Evolutionary conservation across 2,329 filamentous ascomycete genomes (phyloP).

Genomic region (Nannizzia gypsea): DNA sequence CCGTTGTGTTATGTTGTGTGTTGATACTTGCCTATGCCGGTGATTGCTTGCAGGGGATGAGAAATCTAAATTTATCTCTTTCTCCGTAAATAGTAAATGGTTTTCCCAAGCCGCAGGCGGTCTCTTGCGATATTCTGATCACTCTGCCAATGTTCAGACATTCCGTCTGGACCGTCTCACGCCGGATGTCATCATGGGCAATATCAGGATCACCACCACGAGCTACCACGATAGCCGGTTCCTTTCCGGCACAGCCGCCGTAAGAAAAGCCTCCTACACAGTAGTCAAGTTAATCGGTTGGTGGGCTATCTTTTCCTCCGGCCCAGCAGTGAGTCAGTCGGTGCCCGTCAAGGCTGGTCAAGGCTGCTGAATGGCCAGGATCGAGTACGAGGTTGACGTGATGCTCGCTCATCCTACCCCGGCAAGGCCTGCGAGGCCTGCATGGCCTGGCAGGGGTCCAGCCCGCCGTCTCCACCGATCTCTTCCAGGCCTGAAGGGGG

Average conservation of each 20-base stretch:
- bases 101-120: not conserved
- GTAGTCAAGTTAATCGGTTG: too few relatives aligned
- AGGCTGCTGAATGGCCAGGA: not conserved
- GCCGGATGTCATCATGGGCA: not conserved
- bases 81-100: not conserved
- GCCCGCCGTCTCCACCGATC: not conserved
- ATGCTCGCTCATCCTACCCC: not conserved
- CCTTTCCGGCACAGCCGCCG: not conserved
- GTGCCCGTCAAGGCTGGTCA: not conserved
- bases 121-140: not conserved
- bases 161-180: not conserved
- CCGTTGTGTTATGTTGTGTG: not conserved
- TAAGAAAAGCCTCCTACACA: not conserved
- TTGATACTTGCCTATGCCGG: not conserved
- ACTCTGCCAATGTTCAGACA: not conserved
- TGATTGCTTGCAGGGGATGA: not conserved
- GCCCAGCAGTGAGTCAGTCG: not conserved
- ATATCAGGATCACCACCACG: not conserved
- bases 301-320: not conserved
- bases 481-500: not conserved
- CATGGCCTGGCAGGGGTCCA: not conserved
- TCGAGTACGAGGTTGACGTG: not conserved
- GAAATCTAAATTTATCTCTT: slow-evolving; percentile 1
- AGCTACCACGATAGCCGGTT: not conserved
- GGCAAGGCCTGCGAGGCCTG: not conserved